These are phyloP conservation scores for Quercus berberidifolia DNA, from an alignment of 306 rosid genomes.

Conservation along the genomic window DNA sequence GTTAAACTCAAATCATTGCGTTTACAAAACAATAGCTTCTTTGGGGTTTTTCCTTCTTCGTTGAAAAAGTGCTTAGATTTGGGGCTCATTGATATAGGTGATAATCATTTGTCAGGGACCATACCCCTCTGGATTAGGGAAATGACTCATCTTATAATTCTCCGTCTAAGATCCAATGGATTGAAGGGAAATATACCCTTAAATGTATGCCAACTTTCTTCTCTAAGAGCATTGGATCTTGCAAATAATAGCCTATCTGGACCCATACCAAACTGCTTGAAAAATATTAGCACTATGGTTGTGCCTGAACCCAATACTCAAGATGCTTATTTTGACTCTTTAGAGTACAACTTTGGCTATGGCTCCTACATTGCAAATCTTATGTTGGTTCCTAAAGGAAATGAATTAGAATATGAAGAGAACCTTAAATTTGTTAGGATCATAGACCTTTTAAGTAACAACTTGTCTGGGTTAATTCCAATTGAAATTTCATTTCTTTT, in stretches of 20 bases:
- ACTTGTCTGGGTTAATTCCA: background rate
- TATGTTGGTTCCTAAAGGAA: background rate
- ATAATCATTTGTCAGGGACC: constrained; percentile 25
- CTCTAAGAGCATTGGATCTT: constrained; percentile 20
- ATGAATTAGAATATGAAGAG: too few species aligned
- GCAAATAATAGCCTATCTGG: constrained; percentile 15
- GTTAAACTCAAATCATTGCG: constrained; percentile 16
- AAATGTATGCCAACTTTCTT: constrained; percentile 29
- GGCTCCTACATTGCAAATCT: constrained; percentile 12
- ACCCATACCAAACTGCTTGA: constrained; percentile 38
- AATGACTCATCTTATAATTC: constrained; percentile 26
- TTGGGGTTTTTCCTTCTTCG: constrained; percentile 12
- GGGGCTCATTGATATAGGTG: constrained; percentile 30
- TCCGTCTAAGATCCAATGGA: constrained; percentile 29
- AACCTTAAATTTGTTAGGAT: background rate
- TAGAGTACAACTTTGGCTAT: constrained; percentile 13
- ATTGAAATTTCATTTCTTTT: background rate
- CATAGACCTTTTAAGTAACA: background rate
- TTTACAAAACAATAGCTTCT: constrained; percentile 13
- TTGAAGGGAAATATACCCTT: constrained; percentile 17
- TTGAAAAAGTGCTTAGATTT: constrained; percentile 24
- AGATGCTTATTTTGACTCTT: constrained; percentile 10
- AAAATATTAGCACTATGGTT: constrained; percentile 22
- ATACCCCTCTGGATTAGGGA: background rate
- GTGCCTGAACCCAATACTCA: constrained; percentile 5